These are phyloP conservation scores for Entomortierella chlamydospora DNA, from an alignment of 192 early-diverging fungal species.

Conservation along the genomic window DNA sequence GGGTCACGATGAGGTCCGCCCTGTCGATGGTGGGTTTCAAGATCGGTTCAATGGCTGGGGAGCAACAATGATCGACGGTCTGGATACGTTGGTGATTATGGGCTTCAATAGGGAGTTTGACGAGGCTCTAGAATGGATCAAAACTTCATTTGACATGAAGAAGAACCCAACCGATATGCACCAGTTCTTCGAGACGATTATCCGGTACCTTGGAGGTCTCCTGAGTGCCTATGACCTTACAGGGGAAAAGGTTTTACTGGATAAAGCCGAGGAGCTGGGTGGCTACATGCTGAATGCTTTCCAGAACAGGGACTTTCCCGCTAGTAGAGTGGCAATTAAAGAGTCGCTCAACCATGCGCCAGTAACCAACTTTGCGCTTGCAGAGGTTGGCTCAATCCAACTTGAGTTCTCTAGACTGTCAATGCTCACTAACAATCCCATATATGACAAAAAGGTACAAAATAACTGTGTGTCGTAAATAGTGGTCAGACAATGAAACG, in stretches of 20 bases:
- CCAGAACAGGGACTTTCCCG: conserved; percentile 19
- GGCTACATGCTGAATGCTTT: conserved; percentile 80
- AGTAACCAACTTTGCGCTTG: conserved; percentile 55
- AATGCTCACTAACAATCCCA: conserved; percentile 77
- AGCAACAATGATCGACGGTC: conserved; percentile 84
- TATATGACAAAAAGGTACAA: conserved; percentile 70
- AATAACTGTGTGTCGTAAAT: conserved; percentile 29
- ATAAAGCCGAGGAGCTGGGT: conserved; percentile 78
- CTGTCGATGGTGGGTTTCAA: conserved; percentile 42
- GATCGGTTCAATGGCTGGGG: conserved; percentile 69
- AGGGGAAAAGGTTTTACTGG: conserved; percentile 71
- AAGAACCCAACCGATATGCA: conserved; percentile 55
- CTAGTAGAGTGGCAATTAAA: conserved; percentile 15
- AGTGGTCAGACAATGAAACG: no score
- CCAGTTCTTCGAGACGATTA: conserved; percentile 88
- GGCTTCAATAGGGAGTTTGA: conserved; percentile 83
- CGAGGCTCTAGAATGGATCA: conserved; percentile 74
- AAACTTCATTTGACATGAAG: conserved; percentile 65
- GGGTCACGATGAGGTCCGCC: conserved; percentile 78
- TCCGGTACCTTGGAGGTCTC: conserved; percentile 81
- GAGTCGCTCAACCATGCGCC: conserved; percentile 15
- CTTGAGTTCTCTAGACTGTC: conserved; percentile 88
- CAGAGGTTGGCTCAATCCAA: conserved; percentile 83
- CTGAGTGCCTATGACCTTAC: conserved; percentile 88
- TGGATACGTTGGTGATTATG: conserved; percentile 93